Evolutionary conservation across 345 rosid species (phyloP).

Genomic region (Sapria himalayana): DNA sequence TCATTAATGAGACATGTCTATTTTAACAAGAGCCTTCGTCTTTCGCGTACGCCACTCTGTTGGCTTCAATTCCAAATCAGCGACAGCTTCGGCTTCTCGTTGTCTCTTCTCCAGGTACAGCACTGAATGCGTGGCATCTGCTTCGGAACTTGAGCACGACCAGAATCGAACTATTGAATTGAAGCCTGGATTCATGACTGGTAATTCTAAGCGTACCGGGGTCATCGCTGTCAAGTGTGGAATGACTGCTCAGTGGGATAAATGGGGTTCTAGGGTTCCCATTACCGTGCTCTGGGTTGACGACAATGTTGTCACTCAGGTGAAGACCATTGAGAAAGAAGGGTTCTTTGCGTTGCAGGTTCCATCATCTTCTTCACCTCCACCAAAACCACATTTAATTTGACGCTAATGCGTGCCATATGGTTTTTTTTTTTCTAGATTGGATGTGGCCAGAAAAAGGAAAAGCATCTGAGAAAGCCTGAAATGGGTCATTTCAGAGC

Average conservation of each 20-base stretch:
- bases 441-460: conserved; percentile 89
- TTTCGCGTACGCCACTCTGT: conserved; percentile 30
- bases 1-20: conserved; percentile 41
- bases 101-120: conserved; percentile 18
- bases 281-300: conserved; percentile 64
- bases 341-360: conserved; percentile 78
- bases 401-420: no score
- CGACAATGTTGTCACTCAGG: conserved; percentile 83
- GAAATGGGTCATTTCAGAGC: conserved; percentile 96
- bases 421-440: conserved; percentile 25
- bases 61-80: conserved; percentile 6
- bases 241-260: conserved; percentile 82
- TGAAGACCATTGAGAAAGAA: conserved; percentile 78
- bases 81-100: conserved; percentile 6
- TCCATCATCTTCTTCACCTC: no score
- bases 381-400: no score
- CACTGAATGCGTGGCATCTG: conserved; percentile 19
- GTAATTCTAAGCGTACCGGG: conserved; percentile 51
- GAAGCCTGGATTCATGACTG: conserved; percentile 37
- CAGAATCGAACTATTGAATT: conserved; percentile 34
- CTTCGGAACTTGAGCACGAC: conserved; percentile 11
- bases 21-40: conserved; percentile 49
- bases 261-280: conserved; percentile 91
- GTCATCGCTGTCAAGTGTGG: conserved; percentile 80
- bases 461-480: conserved; percentile 76